These are phyloP conservation scores for Starmerella kuoi DNA, from an alignment of 805 yeast species.

Conservation along the genomic window DNA sequence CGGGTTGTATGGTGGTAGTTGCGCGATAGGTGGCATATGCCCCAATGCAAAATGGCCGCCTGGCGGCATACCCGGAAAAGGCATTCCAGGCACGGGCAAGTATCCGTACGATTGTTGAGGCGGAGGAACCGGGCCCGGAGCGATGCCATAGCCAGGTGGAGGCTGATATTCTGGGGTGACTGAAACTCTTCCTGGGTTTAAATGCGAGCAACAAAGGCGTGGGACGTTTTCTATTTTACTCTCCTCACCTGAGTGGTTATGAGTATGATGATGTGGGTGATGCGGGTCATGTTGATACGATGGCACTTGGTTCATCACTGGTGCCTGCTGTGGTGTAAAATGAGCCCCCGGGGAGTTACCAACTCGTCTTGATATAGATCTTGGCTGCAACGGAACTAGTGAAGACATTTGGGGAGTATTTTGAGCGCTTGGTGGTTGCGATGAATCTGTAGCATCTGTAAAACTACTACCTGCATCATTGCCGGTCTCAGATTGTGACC, in stretches of 20 bases:
- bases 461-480: not conserved
- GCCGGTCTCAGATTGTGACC: not conserved
- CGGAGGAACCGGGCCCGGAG: not conserved
- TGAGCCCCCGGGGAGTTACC: not conserved
- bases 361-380: not conserved
- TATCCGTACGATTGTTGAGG: not conserved
- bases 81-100: not conserved
- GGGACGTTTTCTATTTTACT: too few species aligned
- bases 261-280: not conserved
- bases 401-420: not conserved
- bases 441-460: not conserved
- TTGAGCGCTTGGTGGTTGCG: not conserved
- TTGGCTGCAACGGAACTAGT: not conserved
- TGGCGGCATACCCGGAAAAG: conserved; percentile 2
- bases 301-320: not conserved
- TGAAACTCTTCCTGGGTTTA: not conserved
- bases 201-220: not conserved
- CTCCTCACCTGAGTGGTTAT: too few species aligned
- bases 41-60: conserved; percentile 2
- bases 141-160: not conserved
- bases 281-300: not conserved
- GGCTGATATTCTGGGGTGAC: not conserved
- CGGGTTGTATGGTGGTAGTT: not conserved
- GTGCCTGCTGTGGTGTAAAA: not conserved
- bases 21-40: not conserved